Percentiles rank a stretch among this genome's conserved stretches.
Conservation (phyloP, 176 grass and related monocot species). For the Secale cereale region DNA sequence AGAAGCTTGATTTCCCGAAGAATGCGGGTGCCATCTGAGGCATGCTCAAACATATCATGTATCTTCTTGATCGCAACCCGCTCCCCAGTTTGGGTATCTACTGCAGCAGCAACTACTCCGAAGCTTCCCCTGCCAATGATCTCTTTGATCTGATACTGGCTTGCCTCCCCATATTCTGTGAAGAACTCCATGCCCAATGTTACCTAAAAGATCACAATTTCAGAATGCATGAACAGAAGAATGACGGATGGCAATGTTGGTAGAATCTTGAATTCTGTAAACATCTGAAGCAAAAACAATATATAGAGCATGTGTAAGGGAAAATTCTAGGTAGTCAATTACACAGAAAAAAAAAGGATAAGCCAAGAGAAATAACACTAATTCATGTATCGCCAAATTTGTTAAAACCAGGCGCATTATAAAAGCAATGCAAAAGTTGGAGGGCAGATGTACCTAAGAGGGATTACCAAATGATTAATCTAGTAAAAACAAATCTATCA, state of each 20-base stretch:
- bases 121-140: slow-evolving; percentile 84
- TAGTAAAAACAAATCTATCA: neutral
- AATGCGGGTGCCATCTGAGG: slow-evolving; percentile 67
- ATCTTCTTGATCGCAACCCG: slow-evolving; percentile 90
- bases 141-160: slow-evolving; percentile 67
- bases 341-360: slow-evolving; percentile 6
- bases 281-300: neutral
- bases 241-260: neutral
- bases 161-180: slow-evolving; percentile 84
- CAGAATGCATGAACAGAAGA: slow-evolving; percentile 16
- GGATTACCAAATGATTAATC: slow-evolving; percentile 7
- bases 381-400: neutral
- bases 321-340: neutral
- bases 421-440: neutral
- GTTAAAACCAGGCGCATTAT: neutral
- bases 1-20: slow-evolving; percentile 88
- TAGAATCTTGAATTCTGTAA: slow-evolving; percentile 9
- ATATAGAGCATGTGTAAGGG: neutral
- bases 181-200: slow-evolving; percentile 70
- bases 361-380: neutral
- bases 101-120: slow-evolving; percentile 76
- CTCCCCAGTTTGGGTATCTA: slow-evolving; percentile 69
- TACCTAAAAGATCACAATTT: slow-evolving; percentile 38
- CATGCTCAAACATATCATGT: slow-evolving; percentile 70
- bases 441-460: neutral